Conservation (phyloP, 1,284 basidiomycete genomes). For the Neolentinus lepideus region DNA sequence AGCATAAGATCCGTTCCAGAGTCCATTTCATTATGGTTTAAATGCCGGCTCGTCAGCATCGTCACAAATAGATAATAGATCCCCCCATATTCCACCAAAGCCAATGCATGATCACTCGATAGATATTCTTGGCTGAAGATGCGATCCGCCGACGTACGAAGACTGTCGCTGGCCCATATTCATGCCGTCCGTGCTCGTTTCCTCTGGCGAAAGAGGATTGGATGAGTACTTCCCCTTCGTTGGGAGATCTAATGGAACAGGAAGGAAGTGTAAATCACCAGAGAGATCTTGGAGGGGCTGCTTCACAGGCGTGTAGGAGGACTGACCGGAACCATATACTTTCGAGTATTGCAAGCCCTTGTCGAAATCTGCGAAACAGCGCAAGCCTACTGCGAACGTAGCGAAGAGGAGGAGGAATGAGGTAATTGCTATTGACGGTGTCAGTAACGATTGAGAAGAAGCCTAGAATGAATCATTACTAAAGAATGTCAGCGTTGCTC, state of each 20-base stretch:
- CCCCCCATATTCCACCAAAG: background rate
- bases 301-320: conserved; percentile 16
- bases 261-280: background rate
- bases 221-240: background rate
- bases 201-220: background rate
- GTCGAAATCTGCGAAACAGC: conserved; percentile 76
- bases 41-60: background rate
- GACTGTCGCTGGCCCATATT: background rate
- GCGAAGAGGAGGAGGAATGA: conserved; percentile 66
- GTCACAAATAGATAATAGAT: background rate
- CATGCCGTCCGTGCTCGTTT: background rate
- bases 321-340: conserved; percentile 53
- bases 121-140: conserved; percentile 2
- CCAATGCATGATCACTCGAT: conserved; percentile 1
- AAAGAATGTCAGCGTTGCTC: conserved; percentile 71
- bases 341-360: conserved; percentile 66
- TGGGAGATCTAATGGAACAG: background rate
- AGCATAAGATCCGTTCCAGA: background rate
- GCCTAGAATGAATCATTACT: conserved; percentile 44
- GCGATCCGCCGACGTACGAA: background rate
- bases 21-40: background rate
- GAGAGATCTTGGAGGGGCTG: background rate
- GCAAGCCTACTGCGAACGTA: conserved; percentile 67
- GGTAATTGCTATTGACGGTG: conserved; percentile 46
- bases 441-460: background rate